Evolutionary conservation across 805 yeast species (phyloP), one percentile per base, ranked within the genome.

Genomic region (Candida silvatica): DNA sequence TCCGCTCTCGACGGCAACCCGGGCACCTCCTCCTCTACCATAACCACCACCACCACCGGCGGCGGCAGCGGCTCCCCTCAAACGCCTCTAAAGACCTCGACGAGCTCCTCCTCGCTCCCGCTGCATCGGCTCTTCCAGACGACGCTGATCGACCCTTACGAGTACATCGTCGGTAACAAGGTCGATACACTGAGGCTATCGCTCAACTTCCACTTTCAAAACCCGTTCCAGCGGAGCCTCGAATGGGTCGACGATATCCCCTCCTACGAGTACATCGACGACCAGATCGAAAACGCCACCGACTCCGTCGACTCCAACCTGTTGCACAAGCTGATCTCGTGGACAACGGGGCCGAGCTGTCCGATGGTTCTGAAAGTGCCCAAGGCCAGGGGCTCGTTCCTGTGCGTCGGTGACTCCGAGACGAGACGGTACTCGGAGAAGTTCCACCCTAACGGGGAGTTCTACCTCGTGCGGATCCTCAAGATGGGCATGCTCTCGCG

Each of bases 401-500:
- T 58, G 32, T 24, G 48, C 3, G 39, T 39, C 20, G n/a, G 17
- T 7, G 35, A 32, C 1, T 22, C 31, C 5, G 27, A 12, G 5
- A 19, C 34, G 12, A 48, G 45, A 12, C 46, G 44, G 4, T n/a
- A n/a, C n/a, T n/a, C n/a, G n/a, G n/a, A n/a, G n/a, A n/a, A n/a
- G n/a, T n/a, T n/a, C n/a, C n/a, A n/a, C n/a, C n/a, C n/a, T n/a
- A n/a, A n/a, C n/a, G n/a, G n/a, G n/a, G 54, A 57, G 22, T 48
- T 33, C 34, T 40, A 44, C 25, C 38, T 57, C 9, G 46, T 63
- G 1, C 52, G 70, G 34, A 60, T 67, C 6, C 43, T 62, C 29
- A 66, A 65, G 36, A 52, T 61, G 29, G 67, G 69, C 3, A 58
- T 62, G 41, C 30, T 68, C 4, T 56, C 56, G 28, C 51, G 56